These are phyloP conservation scores for Penicillium antarcticum DNA, from an alignment of 495 filamentous ascomycete genomes.

Conservation along the genomic window DNA sequence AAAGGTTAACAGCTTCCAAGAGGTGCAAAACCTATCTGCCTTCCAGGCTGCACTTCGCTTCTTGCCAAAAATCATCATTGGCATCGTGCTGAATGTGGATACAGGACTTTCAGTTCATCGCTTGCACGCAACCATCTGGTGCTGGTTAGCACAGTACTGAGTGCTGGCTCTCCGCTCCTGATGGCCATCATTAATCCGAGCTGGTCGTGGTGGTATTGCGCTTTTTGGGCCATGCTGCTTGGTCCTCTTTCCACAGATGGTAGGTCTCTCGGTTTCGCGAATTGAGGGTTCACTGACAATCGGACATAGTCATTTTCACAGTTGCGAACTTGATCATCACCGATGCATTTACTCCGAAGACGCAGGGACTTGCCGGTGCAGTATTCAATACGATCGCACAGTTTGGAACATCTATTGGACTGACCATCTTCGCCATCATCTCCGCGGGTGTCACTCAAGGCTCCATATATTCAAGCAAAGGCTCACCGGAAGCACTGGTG, in stretches of 20 bases:
- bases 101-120: slow-evolving; percentile 52
- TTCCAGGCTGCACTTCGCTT: slow-evolving; percentile 52
- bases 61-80: slow-evolving; percentile 50
- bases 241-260: slow-evolving; percentile 48
- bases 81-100: slow-evolving; percentile 46
- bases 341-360: slow-evolving; percentile 52
- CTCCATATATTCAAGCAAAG: slow-evolving; percentile 20
- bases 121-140: slow-evolving; percentile 46
- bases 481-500: slow-evolving; percentile 42
- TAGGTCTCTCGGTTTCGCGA: slow-evolving; percentile 28
- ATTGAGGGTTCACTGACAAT: slow-evolving; percentile 34
- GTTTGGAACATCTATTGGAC: slow-evolving; percentile 57
- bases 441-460: slow-evolving; percentile 47
- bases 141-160: slow-evolving; percentile 36
- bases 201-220: slow-evolving; percentile 55
- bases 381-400: slow-evolving; percentile 64
- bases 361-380: slow-evolving; percentile 59
- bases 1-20: slow-evolving; percentile 35
- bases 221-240: slow-evolving; percentile 48
- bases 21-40: slow-evolving; percentile 42
- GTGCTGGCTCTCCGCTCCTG: slow-evolving; percentile 48
- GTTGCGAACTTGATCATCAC: slow-evolving; percentile 58
- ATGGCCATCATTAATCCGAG: slow-evolving; percentile 43
- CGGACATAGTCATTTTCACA: slow-evolving; percentile 46
- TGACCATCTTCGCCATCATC: slow-evolving; percentile 55